Percentiles rank a stretch among this genome's conserved stretches.
These are phyloP conservation scores for Ceratobasidium sp. DNA, from an alignment of 1,284 basidiomycete genomes.

Conservation along the genomic window DNA sequence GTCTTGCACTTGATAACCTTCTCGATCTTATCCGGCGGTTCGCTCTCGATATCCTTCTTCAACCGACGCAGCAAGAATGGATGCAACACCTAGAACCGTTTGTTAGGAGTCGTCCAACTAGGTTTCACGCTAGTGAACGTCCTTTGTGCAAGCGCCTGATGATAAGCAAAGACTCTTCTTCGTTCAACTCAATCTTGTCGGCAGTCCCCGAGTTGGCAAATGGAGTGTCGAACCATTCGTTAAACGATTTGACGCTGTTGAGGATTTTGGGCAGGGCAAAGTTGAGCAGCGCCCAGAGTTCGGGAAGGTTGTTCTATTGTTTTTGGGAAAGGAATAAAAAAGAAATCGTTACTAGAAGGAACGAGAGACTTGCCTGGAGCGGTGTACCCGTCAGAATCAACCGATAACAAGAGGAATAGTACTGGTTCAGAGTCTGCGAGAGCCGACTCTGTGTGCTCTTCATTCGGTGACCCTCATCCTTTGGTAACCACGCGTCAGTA, in stretches of 20 bases:
- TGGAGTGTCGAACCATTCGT: constrained; percentile 99
- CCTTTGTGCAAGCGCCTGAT: constrained; percentile 99
- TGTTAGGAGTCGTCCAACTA: constrained; percentile 99
- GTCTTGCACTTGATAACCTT: constrained; percentile 99
- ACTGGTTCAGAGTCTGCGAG: constrained; percentile 90
- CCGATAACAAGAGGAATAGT: constrained; percentile 93
- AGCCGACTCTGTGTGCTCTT: constrained; percentile 99
- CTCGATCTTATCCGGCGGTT: constrained; percentile 99
- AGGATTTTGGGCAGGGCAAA: constrained; percentile 99
- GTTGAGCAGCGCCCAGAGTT: constrained; percentile 98
- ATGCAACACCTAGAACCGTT: constrained; percentile 87
- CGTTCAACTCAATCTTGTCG: constrained; percentile 99
- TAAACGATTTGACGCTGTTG: constrained; percentile 99
- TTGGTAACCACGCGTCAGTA: background rate
- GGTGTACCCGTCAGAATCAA: constrained; percentile 98
- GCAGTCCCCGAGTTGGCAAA: constrained; percentile 97
- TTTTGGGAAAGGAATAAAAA: background rate
- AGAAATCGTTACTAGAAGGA: background rate
- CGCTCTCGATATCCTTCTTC: constrained; percentile 99
- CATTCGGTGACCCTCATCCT: constrained; percentile 99
- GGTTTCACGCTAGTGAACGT: constrained; percentile 85
- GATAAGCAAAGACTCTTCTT: constrained; percentile 99
- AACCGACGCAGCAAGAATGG: constrained; percentile 96
- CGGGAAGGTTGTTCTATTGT: constrained; percentile 89
- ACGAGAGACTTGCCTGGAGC: constrained; percentile 66